These are phyloP conservation scores for Conticribra guillardii DNA, from an alignment of 108 stramenopile genomes.

Conservation along the genomic window DNA sequence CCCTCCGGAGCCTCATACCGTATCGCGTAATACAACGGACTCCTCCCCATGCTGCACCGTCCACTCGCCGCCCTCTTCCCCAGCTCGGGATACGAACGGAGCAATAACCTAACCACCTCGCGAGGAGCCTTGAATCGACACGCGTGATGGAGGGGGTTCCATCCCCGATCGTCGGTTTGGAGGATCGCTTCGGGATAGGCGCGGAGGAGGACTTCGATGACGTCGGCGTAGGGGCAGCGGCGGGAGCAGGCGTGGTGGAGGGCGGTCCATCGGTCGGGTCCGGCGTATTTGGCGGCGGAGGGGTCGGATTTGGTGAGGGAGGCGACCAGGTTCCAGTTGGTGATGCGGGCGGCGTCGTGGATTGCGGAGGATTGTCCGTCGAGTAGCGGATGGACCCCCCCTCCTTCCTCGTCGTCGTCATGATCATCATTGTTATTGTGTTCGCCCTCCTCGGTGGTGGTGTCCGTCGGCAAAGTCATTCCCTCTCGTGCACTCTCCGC, in stretches of 20 bases:
- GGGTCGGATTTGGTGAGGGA: conserved; percentile 53
- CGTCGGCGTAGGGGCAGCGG: conserved; percentile 71
- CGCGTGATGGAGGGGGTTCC: conserved; percentile 78
- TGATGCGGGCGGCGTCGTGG: conserved; percentile 80
- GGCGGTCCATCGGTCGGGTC: conserved; percentile 73
- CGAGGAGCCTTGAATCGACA: conserved; percentile 77
- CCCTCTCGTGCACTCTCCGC: neutral
- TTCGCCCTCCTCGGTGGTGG: too few species aligned
- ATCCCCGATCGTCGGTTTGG: conserved; percentile 67
- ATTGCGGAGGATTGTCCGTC: conserved; percentile 37
- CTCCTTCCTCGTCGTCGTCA: too few species aligned
- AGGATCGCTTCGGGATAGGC: conserved; percentile 74
- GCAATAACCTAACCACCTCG: conserved; percentile 63
- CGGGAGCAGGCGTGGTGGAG: conserved; percentile 79
- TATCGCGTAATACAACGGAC: conserved; percentile 76
- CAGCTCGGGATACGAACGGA: conserved; percentile 53
- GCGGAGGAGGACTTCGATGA: conserved; percentile 61
- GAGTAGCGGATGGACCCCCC: too few species aligned
- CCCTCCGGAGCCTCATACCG: conserved; percentile 84
- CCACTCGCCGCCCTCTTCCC: conserved; percentile 56
- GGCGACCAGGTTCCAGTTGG: conserved; percentile 54
- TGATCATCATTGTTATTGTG: too few species aligned
- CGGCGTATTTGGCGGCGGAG: conserved; percentile 58
- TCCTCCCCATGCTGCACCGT: conserved; percentile 58
- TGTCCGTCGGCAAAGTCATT: too few species aligned